Base-by-base conservation (phyloP, 2,329 filamentous ascomycete genomes). In the Dactylonectria macrodidyma region DNA sequence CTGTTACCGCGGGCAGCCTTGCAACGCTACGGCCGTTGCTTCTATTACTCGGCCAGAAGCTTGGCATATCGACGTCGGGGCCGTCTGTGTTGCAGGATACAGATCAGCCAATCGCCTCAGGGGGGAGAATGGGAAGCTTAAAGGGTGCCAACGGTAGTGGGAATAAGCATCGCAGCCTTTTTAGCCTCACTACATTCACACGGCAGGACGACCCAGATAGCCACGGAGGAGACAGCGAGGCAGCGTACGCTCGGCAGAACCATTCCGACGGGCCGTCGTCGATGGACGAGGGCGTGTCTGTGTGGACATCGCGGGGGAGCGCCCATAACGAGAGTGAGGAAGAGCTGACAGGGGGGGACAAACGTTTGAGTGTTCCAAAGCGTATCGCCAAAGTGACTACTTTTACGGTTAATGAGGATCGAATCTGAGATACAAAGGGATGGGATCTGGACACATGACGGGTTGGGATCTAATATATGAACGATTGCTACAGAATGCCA, bases 1-100 rank as follows among this genome's bases (percentile, higher is more conserved):
- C 84, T 55, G 83, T 88, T 69, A 82, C 82, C 7, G 85, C 85
- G 8, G 84, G 83, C n/a, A 82, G 81, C 26, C 79, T 85, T 7
- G 83, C 84, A 6, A 86, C 85, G 0, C 77, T 87, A 6, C 82
- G 84, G 0, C 86, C 85, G 0, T 78, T 88, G 1, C 63, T 82
- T 67, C 80, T 80, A 62, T 36, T 72, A 30, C 51, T 84, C 48
- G 76, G 74, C 59, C 76, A 73, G 57, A 78, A 73, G 62, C 66
- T 85, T 51, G 78, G 78, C 58, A 62, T 79, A 50, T 67, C 71
- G 48, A 71, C 71, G 54, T 66, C 68, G 22, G 70, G 70, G 26
- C 65, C 65, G 36, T 73, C 73, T 62, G 62, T 70, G 14, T 66
- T 75, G 22, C 64, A 58, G 26, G 71, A 72, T 48, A 68, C 71